Base-by-base conservation (phyloP, 1,284 basidiomycete species). In the Xanthoconium separans region DNA sequence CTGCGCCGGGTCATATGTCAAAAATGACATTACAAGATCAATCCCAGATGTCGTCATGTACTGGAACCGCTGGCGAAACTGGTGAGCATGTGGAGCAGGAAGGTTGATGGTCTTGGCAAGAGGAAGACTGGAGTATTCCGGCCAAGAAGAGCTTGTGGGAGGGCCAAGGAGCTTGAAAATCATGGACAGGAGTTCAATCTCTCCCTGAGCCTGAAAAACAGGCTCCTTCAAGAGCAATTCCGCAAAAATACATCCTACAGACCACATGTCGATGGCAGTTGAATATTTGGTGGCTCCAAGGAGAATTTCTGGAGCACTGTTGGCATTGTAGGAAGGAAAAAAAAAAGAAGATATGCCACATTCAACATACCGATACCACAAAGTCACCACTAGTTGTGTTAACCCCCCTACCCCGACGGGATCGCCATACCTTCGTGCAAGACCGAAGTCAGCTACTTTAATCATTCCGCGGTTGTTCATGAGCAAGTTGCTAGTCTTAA, bases 401-500 rank as follows among this genome's bases (percentile, higher is more conserved):
- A 99, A 89, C 18, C 95, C 93, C 8, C 93, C 93, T 8, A 92
- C 85, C 36, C 89, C 89, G 3, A 96, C 81, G 5, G 97, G 95
- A 70, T 99, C 97, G 33, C 96, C 95, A 70, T 93, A 99, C 55
- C 93, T 85, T 63, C 97, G 78, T 18, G 97, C 97, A 36, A 99
- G 83, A 5, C 97, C 97, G 71, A 99, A 99, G 73, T 99, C 97
- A 6, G 96, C 97, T 9, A 99, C 93, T 68, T 99, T 99, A 72
- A 99, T 95, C 45, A 89, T 93, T 0, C 97, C 97, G 6, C 96
- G 85, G 70, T 99, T 99, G 72, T 98, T 98, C 95, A 99, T 96
- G 42, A 99, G 80, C 45, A 99, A 73, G 68, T 99, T 99, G 61
- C 92, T 95, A 10, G 96, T 98, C 73, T 99, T 99, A 55, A 99